These are phyloP conservation scores for Beauveria bassiana DNA, from an alignment of 2,329 filamentous ascomycete genomes.

Conservation along the genomic window DNA sequence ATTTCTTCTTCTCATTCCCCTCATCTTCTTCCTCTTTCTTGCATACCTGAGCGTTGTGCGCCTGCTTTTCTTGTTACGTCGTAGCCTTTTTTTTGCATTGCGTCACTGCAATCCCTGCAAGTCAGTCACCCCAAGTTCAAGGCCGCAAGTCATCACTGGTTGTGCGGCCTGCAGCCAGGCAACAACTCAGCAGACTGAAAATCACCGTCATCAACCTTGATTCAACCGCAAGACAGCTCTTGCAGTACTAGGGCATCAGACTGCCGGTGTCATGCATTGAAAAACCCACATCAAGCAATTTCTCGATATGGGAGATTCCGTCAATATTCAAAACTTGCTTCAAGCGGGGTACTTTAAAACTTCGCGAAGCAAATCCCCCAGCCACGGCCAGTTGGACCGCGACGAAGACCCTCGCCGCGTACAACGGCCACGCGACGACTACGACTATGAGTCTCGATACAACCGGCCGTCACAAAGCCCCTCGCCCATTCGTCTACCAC, in stretches of 20 bases:
- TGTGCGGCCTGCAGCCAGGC: not conserved
- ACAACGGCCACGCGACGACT: not conserved
- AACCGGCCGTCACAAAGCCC: not conserved
- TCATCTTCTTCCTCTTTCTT: not conserved
- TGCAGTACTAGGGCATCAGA: not conserved
- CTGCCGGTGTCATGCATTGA: conserved; percentile 5
- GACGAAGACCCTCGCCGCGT: not conserved
- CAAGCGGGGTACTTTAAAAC: conserved; percentile 44
- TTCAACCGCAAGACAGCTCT: not conserved
- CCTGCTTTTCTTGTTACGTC: not conserved
- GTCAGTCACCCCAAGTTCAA: conserved; percentile 2
- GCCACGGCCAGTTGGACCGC: not conserved
- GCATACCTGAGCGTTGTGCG: conserved; percentile 4
- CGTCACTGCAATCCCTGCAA: conserved; percentile 3
- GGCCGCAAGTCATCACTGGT: not conserved
- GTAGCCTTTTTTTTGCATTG: not conserved
- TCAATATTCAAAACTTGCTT: conserved; percentile 39
- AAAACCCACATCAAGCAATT: conserved; percentile 2
- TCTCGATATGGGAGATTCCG: conserved; percentile 34
- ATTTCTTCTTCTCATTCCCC: not conserved
- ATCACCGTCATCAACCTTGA: not conserved
- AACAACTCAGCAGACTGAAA: not conserved
- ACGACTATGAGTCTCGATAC: not conserved
- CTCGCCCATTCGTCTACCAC: conserved; percentile 6
- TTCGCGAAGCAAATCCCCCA: conserved; percentile 27